A percentile compares a stretch with the other conserved stretches of the same genome.
These are phyloP conservation scores for Ustilago crameri DNA, from an alignment of 1,284 basidiomycete species.

Conservation along the genomic window DNA sequence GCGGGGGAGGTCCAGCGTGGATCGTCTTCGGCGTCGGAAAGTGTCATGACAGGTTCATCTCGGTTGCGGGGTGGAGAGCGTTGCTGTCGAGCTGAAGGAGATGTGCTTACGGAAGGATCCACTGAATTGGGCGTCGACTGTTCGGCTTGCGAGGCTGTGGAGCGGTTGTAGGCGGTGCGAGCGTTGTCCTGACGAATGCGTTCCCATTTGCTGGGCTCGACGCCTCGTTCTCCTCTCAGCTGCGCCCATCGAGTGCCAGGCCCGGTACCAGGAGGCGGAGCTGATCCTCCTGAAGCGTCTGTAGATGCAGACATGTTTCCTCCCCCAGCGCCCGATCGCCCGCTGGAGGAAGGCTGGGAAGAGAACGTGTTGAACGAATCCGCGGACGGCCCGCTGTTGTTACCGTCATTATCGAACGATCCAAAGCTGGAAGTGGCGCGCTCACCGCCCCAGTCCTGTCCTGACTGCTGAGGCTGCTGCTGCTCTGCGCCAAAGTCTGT, in stretches of 20 bases:
- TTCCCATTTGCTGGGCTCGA: conserved; percentile 55
- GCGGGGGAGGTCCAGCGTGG: conserved; percentile 43
- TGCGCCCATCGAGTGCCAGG: conserved; percentile 47
- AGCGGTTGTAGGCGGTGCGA: conserved; percentile 35
- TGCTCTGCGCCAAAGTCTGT: conserved; percentile 11
- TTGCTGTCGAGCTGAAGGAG: conserved; percentile 5
- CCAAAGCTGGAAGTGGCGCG: conserved; percentile 13
- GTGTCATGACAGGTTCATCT: conserved; percentile 41
- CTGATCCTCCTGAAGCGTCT: neutral
- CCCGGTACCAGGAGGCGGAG: conserved; percentile 28
- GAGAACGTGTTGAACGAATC: conserved; percentile 25
- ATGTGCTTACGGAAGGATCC: conserved; percentile 5
- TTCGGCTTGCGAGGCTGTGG: conserved; percentile 7
- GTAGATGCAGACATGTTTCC: neutral
- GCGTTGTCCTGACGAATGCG: conserved; percentile 54
- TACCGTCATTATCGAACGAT: conserved; percentile 8
- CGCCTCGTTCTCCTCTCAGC: conserved; percentile 38
- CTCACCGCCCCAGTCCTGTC: conserved; percentile 37
- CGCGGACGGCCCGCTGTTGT: neutral
- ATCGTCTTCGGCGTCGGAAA: conserved; percentile 35
- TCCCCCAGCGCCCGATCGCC: neutral
- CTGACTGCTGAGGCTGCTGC: conserved; percentile 8
- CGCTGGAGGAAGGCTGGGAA: conserved; percentile 6
- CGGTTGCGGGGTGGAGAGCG: conserved; percentile 7
- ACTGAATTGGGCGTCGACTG: conserved; percentile 8